These are phyloP conservation scores for Ceratobasidium sp. DNA, from an alignment of 1,284 basidiomycete genomes.

Conservation along the genomic window DNA sequence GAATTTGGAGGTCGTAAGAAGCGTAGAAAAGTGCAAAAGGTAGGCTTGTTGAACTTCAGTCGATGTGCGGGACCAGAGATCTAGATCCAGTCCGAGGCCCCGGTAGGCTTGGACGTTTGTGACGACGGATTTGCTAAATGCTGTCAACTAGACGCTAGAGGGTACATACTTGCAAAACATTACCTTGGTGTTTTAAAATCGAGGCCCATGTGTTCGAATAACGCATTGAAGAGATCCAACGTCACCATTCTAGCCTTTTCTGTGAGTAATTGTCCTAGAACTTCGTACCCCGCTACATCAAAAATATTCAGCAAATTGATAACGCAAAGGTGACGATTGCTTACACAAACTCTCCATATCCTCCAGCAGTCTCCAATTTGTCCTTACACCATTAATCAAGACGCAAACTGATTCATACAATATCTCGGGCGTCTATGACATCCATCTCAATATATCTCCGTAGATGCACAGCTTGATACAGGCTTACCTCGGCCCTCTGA, in stretches of 20 bases:
- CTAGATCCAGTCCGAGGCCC: slow-evolving; percentile 87
- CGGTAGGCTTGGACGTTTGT: slow-evolving; percentile 86
- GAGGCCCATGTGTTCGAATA: slow-evolving; percentile 88
- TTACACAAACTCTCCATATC: slow-evolving; percentile 88
- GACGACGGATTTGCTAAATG: slow-evolving; percentile 77
- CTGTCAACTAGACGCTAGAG: neutral
- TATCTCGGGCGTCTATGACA: slow-evolving; percentile 61
- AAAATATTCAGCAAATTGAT: neutral
- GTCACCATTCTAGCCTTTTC: slow-evolving; percentile 82
- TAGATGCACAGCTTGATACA: neutral
- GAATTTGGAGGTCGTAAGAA: slow-evolving; percentile 79
- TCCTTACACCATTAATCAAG: slow-evolving; percentile 79
- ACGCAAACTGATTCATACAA: slow-evolving; percentile 79
- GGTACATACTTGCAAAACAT: neutral
- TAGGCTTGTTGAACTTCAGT: slow-evolving; percentile 80
- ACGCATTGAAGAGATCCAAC: slow-evolving; percentile 76
- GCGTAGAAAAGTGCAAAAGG: slow-evolving; percentile 81
- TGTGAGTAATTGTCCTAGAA: slow-evolving; percentile 80
- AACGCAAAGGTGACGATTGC: slow-evolving; percentile 53
- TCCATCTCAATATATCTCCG: neutral
- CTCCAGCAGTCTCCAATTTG: slow-evolving; percentile 92
- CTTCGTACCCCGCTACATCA: slow-evolving; percentile 83
- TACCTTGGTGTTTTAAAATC: slow-evolving; percentile 85
- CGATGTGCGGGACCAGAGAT: slow-evolving; percentile 84
- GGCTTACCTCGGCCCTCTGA: slow-evolving; percentile 76